Percentiles rank a stretch among this genome's conserved stretches.
phyloP scores from a whole-genome alignment of 148 eudicot species.

The Polygonum aviculare region DNA sequence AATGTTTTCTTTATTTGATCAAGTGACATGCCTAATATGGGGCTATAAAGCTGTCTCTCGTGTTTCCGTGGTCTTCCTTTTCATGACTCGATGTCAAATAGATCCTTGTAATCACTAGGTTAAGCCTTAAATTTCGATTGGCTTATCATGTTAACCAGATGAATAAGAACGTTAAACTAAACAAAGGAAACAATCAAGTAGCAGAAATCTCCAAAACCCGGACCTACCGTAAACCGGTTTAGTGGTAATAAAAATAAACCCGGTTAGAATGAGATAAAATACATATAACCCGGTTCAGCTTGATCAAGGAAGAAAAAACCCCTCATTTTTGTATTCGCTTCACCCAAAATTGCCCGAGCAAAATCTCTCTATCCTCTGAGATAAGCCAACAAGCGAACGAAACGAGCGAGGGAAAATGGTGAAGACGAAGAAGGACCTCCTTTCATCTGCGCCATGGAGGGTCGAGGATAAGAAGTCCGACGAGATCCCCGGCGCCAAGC shows the following conservation, averaged over 20 bases:
- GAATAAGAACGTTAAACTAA: no score
- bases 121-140: no score
- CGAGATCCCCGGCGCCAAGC: slow-evolving; percentile 63
- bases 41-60: background rate
- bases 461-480: slow-evolving; percentile 32
- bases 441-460: slow-evolving; percentile 92
- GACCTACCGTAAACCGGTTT: background rate
- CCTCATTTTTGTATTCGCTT: background rate
- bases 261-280: background rate
- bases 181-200: no score
- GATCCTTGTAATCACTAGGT: background rate
- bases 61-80: background rate
- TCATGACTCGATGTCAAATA: no score
- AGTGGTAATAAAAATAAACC: background rate
- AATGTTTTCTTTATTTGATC: background rate
- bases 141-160: no score
- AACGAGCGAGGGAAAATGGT: slow-evolving; percentile 26
- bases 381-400: no score
- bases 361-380: background rate
- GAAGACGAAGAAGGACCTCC: slow-evolving; percentile 66
- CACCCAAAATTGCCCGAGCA: background rate
- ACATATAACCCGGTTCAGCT: background rate
- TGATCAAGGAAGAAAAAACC: background rate
- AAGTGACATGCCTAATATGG: background rate
- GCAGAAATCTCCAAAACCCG: no score